These are phyloP conservation scores for Pseudocercospora cruenta DNA, from an alignment of 2,329 filamentous ascomycete species.

Conservation along the genomic window DNA sequence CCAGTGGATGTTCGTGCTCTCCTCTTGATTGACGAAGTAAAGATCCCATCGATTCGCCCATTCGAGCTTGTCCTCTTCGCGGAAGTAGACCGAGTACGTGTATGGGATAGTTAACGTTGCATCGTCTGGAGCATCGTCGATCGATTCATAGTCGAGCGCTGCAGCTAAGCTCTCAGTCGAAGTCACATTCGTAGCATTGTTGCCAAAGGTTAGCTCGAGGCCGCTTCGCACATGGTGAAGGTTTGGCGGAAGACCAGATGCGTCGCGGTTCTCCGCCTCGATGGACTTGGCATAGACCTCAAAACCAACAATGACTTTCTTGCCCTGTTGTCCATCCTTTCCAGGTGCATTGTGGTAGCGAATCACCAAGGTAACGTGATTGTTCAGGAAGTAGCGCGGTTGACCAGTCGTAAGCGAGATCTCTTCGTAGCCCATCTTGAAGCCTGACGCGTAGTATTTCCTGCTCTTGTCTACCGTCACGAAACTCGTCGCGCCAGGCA, in stretches of 20 bases:
- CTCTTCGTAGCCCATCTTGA: slow-evolving; percentile 82
- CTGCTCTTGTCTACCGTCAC: slow-evolving; percentile 80
- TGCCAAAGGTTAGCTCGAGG: slow-evolving; percentile 70
- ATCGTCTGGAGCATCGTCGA: slow-evolving; percentile 62
- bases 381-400: slow-evolving; percentile 76
- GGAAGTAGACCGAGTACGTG: slow-evolving; percentile 88
- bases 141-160: slow-evolving; percentile 56
- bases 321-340: slow-evolving; percentile 68
- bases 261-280: slow-evolving; percentile 62
- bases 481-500: slow-evolving; percentile 86
- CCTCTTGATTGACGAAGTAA: slow-evolving; percentile 86
- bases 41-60: slow-evolving; percentile 87
- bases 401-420: slow-evolving; percentile 61
- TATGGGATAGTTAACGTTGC: slow-evolving; percentile 75
- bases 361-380: slow-evolving; percentile 84
- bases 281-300: slow-evolving; percentile 90
- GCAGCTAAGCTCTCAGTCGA: slow-evolving; percentile 55
- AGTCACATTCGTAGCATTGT: slow-evolving; percentile 62
- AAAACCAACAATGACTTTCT: slow-evolving; percentile 83
- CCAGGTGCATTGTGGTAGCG: slow-evolving; percentile 74
- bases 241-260: slow-evolving; percentile 69
- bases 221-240: slow-evolving; percentile 65
- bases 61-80: slow-evolving; percentile 77
- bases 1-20: slow-evolving; percentile 82
- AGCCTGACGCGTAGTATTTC: slow-evolving; percentile 88